Percentiles rank a stretch among this genome's conserved stretches.
phyloP scores from a whole-genome alignment of 495 filamentous ascomycete species.

The Parathielavia appendiculata region DNA sequence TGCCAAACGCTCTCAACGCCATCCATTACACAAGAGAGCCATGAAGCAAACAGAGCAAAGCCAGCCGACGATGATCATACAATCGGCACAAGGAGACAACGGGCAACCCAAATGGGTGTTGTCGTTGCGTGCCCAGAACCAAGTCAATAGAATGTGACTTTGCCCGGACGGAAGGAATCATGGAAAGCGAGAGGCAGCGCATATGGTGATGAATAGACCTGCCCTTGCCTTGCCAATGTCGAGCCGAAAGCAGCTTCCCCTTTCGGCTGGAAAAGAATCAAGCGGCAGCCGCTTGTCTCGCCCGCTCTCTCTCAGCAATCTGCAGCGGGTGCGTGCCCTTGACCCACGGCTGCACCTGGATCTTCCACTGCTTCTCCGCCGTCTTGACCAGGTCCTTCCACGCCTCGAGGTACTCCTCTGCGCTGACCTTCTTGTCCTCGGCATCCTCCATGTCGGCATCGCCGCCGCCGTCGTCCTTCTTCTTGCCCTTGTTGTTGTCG shows the following conservation, averaged over 20 bases:
- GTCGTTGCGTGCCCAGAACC: neutral
- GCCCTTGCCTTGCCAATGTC: neutral
- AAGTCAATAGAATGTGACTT: slow-evolving; percentile 2
- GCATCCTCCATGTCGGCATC: slow-evolving; percentile 39
- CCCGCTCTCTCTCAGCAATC: slow-evolving; percentile 16
- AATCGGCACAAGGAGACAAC: slow-evolving; percentile 4
- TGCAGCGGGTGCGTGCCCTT: slow-evolving; percentile 32
- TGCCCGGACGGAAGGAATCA: slow-evolving; percentile 5
- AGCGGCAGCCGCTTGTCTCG: neutral
- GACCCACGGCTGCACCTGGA: slow-evolving; percentile 32
- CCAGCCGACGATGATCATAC: neutral
- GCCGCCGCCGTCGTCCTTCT: slow-evolving; percentile 44
- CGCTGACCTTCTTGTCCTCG: slow-evolving; percentile 44
- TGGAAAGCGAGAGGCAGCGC: neutral
- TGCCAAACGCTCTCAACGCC: slow-evolving; percentile 21
- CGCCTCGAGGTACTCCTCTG: slow-evolving; percentile 65
- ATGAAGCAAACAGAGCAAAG: slow-evolving; percentile 13
- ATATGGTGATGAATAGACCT: slow-evolving; percentile 1
- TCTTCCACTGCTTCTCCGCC: slow-evolving; percentile 60
- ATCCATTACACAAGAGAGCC: slow-evolving; percentile 22
- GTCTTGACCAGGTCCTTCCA: slow-evolving; percentile 70
- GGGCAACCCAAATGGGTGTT: neutral
- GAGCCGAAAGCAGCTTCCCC: neutral
- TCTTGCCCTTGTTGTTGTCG: slow-evolving; percentile 30
- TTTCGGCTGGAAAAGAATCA: neutral